Conservation (phyloP, 257 asterid genomes). For the Solanum phureja region DNA sequence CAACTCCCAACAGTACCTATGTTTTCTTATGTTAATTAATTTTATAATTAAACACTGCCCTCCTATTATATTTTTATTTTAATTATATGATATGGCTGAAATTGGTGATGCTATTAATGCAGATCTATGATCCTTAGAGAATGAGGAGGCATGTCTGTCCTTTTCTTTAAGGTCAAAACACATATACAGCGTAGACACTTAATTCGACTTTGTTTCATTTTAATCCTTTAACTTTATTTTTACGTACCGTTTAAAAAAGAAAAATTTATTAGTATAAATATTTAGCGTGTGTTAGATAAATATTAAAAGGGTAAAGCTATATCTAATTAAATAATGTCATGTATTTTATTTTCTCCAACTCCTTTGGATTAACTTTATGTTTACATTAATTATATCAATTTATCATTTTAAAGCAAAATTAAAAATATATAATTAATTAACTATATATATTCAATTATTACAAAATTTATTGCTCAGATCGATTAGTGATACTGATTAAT, state of each 20-base stretch:
- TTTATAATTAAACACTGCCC: neutral
- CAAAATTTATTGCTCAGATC: neutral
- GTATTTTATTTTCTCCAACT: neutral
- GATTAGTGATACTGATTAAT: neutral
- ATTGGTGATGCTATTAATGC: slow-evolving; percentile 52
- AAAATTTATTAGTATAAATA: too few relatives aligned
- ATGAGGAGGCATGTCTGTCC: slow-evolving; percentile 40
- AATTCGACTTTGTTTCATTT: too few relatives aligned
- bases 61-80: neutral
- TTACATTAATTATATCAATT: neutral
- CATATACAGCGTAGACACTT: neutral
- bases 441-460: neutral
- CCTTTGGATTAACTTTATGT: neutral
- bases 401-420: neutral
- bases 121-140: slow-evolving; percentile 34
- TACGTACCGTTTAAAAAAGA: neutral
- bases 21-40: slow-evolving; percentile 30
- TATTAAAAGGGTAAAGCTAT: neutral
- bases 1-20: slow-evolving; percentile 54
- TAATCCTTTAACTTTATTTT: too few relatives aligned
- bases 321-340: too few relatives aligned
- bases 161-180: neutral
- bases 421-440: too few relatives aligned
- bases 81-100: neutral
- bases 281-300: neutral